Conservation (phyloP, 352 stramenopile genomes). For the Phytophthora citricola region DNA sequence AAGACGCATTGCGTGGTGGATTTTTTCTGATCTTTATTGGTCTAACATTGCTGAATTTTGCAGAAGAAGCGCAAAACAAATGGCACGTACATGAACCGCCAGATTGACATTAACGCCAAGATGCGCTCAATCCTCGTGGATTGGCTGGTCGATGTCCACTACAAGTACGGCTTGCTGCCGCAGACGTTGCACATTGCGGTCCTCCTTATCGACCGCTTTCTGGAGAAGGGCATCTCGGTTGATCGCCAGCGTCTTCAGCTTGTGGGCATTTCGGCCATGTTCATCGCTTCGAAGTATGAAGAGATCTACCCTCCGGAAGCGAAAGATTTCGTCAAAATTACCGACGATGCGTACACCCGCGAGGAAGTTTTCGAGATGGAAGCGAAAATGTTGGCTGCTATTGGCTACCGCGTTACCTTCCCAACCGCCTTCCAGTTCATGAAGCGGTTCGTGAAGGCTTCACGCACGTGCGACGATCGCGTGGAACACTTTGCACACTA, state of each 20-base stretch:
- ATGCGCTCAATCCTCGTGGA: constrained; percentile 99
- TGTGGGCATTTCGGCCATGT: constrained; percentile 95
- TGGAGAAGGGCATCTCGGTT: constrained; percentile 77
- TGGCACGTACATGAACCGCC: constrained; percentile 81
- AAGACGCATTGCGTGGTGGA: constrained; percentile 2
- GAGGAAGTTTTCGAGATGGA: constrained; percentile 88
- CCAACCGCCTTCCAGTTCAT: constrained; percentile 88
- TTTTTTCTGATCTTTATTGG: constrained; percentile 7
- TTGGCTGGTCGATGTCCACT: constrained; percentile 97
- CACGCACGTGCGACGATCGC: constrained; percentile 71
- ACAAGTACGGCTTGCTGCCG: constrained; percentile 80
- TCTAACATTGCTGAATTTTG: constrained; percentile 11
- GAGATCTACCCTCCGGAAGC: constrained; percentile 96
- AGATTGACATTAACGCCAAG: constrained; percentile 98
- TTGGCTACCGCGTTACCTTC: constrained; percentile 85
- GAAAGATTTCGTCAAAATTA: constrained; percentile 97
- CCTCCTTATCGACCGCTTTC: constrained; percentile 82
- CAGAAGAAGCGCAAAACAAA: constrained; percentile 70
- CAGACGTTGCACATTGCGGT: constrained; percentile 89
- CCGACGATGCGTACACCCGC: constrained; percentile 94
- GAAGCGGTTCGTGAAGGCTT: constrained; percentile 88
- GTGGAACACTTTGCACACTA: constrained; percentile 96
- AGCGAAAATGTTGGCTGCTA: constrained; percentile 69
- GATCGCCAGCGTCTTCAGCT: constrained; percentile 93
- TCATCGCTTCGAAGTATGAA: constrained; percentile 98